Evolutionary conservation across 345 rosid species (phyloP).

Genomic region (Aquilaria malaccensis): DNA sequence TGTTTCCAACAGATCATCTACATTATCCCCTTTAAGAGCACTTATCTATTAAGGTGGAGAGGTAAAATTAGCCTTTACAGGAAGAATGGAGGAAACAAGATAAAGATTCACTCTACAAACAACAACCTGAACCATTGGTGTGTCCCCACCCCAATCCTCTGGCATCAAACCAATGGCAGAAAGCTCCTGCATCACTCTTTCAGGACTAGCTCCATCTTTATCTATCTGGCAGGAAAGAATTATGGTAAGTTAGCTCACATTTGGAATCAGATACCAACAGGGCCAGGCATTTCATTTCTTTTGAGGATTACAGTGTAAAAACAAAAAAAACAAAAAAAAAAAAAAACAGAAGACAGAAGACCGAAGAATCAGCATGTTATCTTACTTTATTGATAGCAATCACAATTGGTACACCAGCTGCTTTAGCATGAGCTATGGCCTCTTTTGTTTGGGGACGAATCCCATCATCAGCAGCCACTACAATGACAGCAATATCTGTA

Average conservation of each 20-base stretch:
- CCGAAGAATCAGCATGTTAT: not conserved
- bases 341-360: not conserved
- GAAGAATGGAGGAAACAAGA: constrained; percentile 15
- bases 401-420: constrained; percentile 92
- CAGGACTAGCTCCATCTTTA: constrained; percentile 95
- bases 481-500: constrained; percentile 91
- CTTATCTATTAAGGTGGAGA: constrained; percentile 61
- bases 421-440: constrained; percentile 98
- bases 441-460: constrained; percentile 97
- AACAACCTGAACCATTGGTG: constrained; percentile 91
- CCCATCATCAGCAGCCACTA: constrained; percentile 99
- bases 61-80: constrained; percentile 18
- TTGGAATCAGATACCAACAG: constrained; percentile 11
- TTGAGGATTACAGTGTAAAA: constrained; percentile 2
- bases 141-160: constrained; percentile 98
- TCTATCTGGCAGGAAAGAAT: constrained; percentile 55
- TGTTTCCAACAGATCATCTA: constrained; percentile 87
- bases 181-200: constrained; percentile 97
- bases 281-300: constrained; percentile 9
- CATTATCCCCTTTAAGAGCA: constrained; percentile 85
- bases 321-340: constrained; percentile 3
- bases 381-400: constrained; percentile 89
- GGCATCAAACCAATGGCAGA: constrained; percentile 95
- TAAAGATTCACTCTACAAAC: constrained; percentile 14
- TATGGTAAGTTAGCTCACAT: constrained; percentile 14